Base-by-base conservation (phyloP, 2,329 filamentous ascomycete species). In the Exophiala bonariae region DNA sequence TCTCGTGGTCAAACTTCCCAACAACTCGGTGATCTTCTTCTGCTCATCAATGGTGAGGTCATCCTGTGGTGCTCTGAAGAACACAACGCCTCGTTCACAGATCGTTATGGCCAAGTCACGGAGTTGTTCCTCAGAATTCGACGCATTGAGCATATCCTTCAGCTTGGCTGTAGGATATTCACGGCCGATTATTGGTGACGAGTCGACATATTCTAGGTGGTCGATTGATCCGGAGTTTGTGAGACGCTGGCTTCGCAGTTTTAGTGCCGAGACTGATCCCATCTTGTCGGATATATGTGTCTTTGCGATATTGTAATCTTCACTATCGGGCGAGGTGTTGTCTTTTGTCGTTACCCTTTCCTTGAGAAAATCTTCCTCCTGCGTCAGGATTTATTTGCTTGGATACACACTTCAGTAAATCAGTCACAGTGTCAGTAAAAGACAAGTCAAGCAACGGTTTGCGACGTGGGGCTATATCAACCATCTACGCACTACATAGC, bases 91-190 rank as follows among this genome's bases (percentile, higher is more conserved):
- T 0, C 84, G 78, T 49, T 81, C 23, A 26, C 78, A 1, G 83
- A 86, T 53, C 87, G 82, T 75, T 49, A 86, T 82, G 28, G 82
- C 85, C 0, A 89, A 69, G 57, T 87, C 85, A 1, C 80, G 75
- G 18, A 87, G 62, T 16, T 85, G 68, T 35, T 82, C 78, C 42
- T 87, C 82, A 0, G 80, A 73, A 59, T 86, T 82, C 0, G 78
- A 71, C 0, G 80, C 78, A 20, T 80, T 69, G 4, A 88, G 70
- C 56, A 78, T 76, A 26, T 87, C 82, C 38, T 61, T 63, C 30
- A 76, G 57, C 42, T 67, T 71, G 2, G 68, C 66, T 6, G 58
- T 60, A 1, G 62, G 63, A 43, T 66, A 73, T 52, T 74, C 70
- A 5, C 65, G 58, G 2, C 71, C 70, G 46, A 74, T 72, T 14